Conservation (phyloP, 257 asterid species). For the Capsicum chinense region DNA sequence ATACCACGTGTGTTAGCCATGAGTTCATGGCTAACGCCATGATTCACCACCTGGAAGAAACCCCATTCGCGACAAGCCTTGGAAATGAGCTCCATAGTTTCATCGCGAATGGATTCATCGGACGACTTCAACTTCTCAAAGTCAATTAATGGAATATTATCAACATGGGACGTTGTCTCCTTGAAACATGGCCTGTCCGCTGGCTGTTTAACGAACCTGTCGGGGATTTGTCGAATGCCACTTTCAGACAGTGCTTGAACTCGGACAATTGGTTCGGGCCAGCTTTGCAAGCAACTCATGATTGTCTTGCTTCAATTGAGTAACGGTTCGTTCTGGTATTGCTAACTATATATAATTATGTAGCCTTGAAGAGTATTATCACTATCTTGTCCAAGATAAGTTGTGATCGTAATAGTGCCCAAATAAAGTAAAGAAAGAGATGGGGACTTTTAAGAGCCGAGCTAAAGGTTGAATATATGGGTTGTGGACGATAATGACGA, state of each 20-base stretch:
- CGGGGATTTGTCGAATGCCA: conserved; percentile 74
- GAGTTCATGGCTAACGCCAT: conserved; percentile 65
- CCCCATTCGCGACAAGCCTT: conserved; percentile 91
- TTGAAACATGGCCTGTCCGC: conserved; percentile 54
- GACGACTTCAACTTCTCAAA: conserved; percentile 52
- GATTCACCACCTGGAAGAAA: conserved; percentile 88
- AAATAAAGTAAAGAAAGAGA: not conserved
- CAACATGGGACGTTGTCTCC: not conserved
- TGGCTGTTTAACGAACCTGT: conserved; percentile 70
- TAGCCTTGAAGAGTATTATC: not conserved
- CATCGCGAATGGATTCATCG: conserved; percentile 39
- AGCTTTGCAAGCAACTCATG: conserved; percentile 52
- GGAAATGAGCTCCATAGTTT: conserved; percentile 42
- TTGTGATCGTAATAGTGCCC: not conserved
- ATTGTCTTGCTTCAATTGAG: conserved; percentile 30
- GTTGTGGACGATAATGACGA: not conserved
- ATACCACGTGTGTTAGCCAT: conserved; percentile 54
- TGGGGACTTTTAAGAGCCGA: not conserved
- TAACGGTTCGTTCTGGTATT: not conserved
- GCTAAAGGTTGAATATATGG: not conserved
- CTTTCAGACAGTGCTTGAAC: conserved; percentile 80
- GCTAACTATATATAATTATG: not conserved
- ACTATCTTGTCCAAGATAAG: not conserved
- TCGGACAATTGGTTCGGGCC: conserved; percentile 90
- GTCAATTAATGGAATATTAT: conserved; percentile 57